These are phyloP conservation scores for Penicillium bialowiezense DNA, from an alignment of 495 filamentous ascomycete species.

Conservation along the genomic window DNA sequence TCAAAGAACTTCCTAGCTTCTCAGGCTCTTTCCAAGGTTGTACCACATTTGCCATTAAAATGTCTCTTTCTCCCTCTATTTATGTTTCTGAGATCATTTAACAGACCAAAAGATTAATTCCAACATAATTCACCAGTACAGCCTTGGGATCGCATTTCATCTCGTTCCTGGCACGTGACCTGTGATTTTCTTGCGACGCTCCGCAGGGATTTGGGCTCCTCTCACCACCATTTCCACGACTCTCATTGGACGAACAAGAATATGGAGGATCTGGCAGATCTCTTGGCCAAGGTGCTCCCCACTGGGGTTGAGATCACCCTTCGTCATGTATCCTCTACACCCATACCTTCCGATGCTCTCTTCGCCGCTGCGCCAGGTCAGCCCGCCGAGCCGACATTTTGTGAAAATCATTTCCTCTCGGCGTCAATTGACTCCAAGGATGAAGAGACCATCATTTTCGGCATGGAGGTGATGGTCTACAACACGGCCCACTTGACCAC, in stretches of 20 bases:
- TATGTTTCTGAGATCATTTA: no score
- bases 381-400: slow-evolving; percentile 70
- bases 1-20: no score
- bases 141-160: no score
- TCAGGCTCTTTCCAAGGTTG: no score
- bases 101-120: no score
- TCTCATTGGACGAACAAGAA: slow-evolving; percentile 24
- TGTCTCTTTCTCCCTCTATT: no score
- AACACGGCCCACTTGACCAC: slow-evolving; percentile 75
- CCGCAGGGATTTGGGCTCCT: slow-evolving; percentile 11
- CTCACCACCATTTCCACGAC: slow-evolving; percentile 19
- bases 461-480: slow-evolving; percentile 63
- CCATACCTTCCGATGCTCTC: slow-evolving; percentile 66
- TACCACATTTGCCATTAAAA: no score
- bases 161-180: slow-evolving; percentile 23
- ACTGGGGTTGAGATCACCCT: slow-evolving; percentile 65
- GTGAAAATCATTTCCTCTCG: slow-evolving; percentile 83
- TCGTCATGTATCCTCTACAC: slow-evolving; percentile 86
- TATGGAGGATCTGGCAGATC: slow-evolving; percentile 40
- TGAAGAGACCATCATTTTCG: slow-evolving; percentile 58
- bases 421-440: slow-evolving; percentile 55
- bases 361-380: slow-evolving; percentile 74
- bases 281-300: slow-evolving; percentile 69
- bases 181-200: neutral
- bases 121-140: no score